phyloP scores from a whole-genome alignment of 768 basidiomycete species.

The Kwoniella mangroviensis region DNA sequence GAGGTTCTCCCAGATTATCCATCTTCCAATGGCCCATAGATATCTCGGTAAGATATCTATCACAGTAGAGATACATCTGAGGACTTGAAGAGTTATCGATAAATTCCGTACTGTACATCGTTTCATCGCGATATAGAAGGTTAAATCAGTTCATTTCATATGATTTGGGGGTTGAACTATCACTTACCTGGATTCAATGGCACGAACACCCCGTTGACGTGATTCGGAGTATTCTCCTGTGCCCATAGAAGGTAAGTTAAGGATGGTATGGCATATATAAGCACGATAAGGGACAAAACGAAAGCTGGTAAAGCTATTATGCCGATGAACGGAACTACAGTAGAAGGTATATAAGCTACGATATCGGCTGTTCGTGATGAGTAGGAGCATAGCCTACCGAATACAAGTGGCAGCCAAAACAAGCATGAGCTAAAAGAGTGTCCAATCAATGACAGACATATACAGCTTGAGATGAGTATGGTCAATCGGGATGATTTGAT shows the following conservation, averaged over 20 bases:
- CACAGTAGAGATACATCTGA: not conserved
- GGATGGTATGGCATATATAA: slow-evolving; percentile 18
- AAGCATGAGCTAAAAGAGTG: not conserved
- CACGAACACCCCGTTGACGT: slow-evolving; percentile 13
- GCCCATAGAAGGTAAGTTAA: slow-evolving; percentile 25
- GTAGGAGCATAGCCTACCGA: not conserved
- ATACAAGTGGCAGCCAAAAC: not conserved
- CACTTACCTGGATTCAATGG: slow-evolving; percentile 27
- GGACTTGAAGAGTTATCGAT: not conserved
- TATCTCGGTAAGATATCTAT: not conserved
- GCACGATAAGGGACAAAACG: not conserved
- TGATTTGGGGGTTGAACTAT: too few relatives aligned
- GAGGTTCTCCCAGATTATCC: slow-evolving; percentile 1
- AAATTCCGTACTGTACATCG: slow-evolving; percentile 21
- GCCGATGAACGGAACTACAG: slow-evolving; percentile 1
- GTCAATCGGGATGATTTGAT: not conserved
- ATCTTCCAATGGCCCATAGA: not conserved
- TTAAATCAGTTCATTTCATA: too few relatives aligned
- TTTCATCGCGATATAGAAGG: too few relatives aligned
- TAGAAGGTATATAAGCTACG: not conserved
- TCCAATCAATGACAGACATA: not conserved
- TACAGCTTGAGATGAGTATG: not conserved
- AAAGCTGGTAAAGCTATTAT: slow-evolving; percentile 1
- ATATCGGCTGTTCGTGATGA: not conserved
- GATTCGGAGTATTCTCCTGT: slow-evolving; percentile 18